phyloP scores from a whole-genome alignment of 352 stramenopile genomes.

The Globisporangium solare region DNA sequence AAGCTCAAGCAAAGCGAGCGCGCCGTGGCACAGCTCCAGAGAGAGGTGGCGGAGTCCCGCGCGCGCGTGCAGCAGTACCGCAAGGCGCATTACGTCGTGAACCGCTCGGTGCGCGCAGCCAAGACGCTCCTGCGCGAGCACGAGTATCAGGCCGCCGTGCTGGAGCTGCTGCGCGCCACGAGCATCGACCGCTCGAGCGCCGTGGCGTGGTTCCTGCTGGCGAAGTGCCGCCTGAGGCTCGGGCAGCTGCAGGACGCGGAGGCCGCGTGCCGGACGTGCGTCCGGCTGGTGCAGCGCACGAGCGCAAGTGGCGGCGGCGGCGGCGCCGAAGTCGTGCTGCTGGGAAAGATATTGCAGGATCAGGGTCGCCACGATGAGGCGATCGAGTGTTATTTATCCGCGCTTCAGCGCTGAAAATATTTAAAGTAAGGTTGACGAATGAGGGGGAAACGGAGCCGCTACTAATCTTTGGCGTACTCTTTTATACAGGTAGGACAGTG shows the following conservation, averaged over 20 bases:
- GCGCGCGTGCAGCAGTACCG: conserved; percentile 38
- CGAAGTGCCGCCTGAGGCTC: conserved; percentile 47
- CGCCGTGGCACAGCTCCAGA: conserved; percentile 20
- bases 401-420: conserved; percentile 35
- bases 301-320: conserved; percentile 1
- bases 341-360: conserved; percentile 48
- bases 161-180: conserved; percentile 44
- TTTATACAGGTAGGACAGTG: too few species aligned
- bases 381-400: conserved; percentile 62
- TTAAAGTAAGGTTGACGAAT: conserved; percentile 9
- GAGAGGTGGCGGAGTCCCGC: conserved; percentile 31
- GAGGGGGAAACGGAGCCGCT: background rate
- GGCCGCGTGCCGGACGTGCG: conserved; percentile 47
- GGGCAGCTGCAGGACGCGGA: conserved; percentile 42
- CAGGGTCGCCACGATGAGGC: conserved; percentile 45
- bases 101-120: conserved; percentile 33
- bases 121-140: conserved; percentile 38
- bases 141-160: conserved; percentile 56
- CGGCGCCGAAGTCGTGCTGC: conserved; percentile 34
- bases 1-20: conserved; percentile 29
- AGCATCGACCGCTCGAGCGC: conserved; percentile 48
- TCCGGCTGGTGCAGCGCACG: conserved; percentile 29
- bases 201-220: conserved; percentile 48
- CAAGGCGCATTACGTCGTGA: conserved; percentile 37
- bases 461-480: too few species aligned